These are phyloP conservation scores for Ilex asprella DNA, from an alignment of 257 asterid genomes.

Conservation along the genomic window DNA sequence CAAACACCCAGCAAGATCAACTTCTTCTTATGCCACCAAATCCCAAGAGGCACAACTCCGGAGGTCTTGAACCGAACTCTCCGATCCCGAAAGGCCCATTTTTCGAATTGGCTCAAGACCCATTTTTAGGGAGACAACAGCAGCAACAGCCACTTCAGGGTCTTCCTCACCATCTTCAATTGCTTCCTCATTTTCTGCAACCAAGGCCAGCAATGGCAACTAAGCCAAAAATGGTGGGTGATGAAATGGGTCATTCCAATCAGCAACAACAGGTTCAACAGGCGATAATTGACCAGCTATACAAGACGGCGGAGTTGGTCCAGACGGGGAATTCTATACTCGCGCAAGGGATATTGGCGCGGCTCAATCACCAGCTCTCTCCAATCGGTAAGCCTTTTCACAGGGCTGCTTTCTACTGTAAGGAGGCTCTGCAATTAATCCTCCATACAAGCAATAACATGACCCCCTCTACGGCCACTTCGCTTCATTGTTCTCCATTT, in stretches of 20 bases:
- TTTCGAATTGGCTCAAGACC: conserved; percentile 44
- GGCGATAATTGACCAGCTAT: conserved; percentile 68
- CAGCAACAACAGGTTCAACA: conserved; percentile 43
- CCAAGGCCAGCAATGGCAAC: conserved; percentile 37
- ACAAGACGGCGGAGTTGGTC: conserved; percentile 76
- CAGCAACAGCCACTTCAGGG: conserved; percentile 30
- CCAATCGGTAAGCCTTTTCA: conserved; percentile 87
- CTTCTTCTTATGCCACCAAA: conserved; percentile 44
- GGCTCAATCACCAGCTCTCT: conserved; percentile 99
- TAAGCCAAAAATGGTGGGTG: conserved; percentile 43
- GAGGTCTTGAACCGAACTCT: conserved; percentile 33
- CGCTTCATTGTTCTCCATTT: conserved; percentile 42
- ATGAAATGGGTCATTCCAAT: conserved; percentile 43
- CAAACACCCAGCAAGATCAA: conserved; percentile 53
- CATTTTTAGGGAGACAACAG: conserved; percentile 26
- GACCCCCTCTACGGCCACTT: conserved; percentile 15
- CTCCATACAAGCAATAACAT: conserved; percentile 25
- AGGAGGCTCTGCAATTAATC: conserved; percentile 73
- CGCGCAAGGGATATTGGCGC: conserved; percentile 99
- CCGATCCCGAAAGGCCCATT: conserved; percentile 39
- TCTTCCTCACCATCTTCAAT: conserved; percentile 48
- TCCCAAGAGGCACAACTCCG: conserved; percentile 57
- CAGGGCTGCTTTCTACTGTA: conserved; percentile 87
- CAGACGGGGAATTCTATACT: conserved; percentile 73
- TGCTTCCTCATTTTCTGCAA: conserved; percentile 50